Conservation (phyloP, 1,284 basidiomycete genomes). For the Pyrrhoderma lamaoense region DNA sequence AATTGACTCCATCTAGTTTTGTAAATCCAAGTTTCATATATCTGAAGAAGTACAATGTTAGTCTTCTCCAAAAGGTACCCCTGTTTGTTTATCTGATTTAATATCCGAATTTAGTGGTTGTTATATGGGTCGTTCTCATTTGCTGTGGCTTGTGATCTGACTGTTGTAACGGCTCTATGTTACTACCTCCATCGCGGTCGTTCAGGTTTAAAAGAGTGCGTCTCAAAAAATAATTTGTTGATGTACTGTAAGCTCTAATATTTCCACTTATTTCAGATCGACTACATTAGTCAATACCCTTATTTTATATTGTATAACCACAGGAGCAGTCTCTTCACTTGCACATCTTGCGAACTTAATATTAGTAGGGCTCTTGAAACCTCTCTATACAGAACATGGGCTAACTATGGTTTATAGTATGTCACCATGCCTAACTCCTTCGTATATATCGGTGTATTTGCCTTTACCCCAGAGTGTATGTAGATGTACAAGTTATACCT, state of each 20-base stretch:
- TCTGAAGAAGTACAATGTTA: not conserved
- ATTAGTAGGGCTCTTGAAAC: not conserved
- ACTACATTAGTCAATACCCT: slow-evolving; percentile 4
- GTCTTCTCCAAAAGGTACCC: not conserved
- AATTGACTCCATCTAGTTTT: not conserved
- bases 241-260: too few relatives aligned
- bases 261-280: not conserved
- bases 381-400: too few relatives aligned
- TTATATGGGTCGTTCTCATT: not conserved
- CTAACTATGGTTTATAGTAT: not conserved
- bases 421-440: slow-evolving; percentile 3
- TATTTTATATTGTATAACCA: slow-evolving; percentile 5
- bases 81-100: not conserved
- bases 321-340: slow-evolving; percentile 1
- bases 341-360: slow-evolving; percentile 7
- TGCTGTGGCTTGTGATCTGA: not conserved
- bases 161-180: not conserved
- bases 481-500: not conserved
- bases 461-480: slow-evolving; percentile 3
- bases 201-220: slow-evolving; percentile 1
- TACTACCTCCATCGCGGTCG: slow-evolving; percentile 1
- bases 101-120: slow-evolving; percentile 5
- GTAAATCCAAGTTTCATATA: not conserved
- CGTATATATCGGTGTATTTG: slow-evolving; percentile 8
- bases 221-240: not conserved